A percentile compares a stretch with the other conserved stretches of the same genome.
Evolutionary conservation across 2,329 filamentous ascomycete genomes (phyloP).

Genomic region (Diaporthe vaccinii): DNA sequence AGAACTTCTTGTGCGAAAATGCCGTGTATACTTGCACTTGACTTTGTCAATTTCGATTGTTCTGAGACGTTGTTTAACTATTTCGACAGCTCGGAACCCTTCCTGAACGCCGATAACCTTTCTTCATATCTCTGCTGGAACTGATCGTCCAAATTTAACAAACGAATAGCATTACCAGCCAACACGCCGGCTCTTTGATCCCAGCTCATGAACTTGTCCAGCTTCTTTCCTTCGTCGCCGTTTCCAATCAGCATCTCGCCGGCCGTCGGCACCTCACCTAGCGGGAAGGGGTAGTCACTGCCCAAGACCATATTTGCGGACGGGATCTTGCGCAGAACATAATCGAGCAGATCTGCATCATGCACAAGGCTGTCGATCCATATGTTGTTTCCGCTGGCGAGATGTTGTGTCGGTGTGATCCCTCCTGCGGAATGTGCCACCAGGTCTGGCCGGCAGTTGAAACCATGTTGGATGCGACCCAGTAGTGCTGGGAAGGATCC

Average conservation of each 20-base stretch:
- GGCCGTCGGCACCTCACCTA: constrained; percentile 52
- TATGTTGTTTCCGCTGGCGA: constrained; percentile 47
- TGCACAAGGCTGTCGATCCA: constrained; percentile 53
- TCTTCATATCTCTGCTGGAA: constrained; percentile 47
- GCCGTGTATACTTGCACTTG: background rate
- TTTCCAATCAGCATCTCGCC: constrained; percentile 50
- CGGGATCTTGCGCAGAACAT: constrained; percentile 50
- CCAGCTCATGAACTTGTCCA: constrained; percentile 49
- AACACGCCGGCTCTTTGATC: constrained; percentile 50
- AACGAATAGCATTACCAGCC: constrained; percentile 50
- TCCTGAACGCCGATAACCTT: constrained; percentile 44
- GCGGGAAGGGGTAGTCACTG: constrained; percentile 53
- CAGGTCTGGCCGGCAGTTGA: constrained; percentile 52
- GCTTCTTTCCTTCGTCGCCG: constrained; percentile 38
- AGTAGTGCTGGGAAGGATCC: constrained; percentile 53
- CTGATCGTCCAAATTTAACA: constrained; percentile 47
- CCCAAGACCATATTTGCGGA: constrained; percentile 50
- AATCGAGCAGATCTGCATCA: constrained; percentile 52
- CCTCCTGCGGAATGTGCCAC: constrained; percentile 49
- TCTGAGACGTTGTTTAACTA: background rate
- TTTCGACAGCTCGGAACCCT: constrained; percentile 20
- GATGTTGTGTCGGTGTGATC: constrained; percentile 49
- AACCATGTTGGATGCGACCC: constrained; percentile 53
- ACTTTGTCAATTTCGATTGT: background rate
- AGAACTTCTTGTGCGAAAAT: no score